A percentile compares a stretch with the other conserved stretches of the same genome.
Conservation (phyloP, 352 stramenopile species). For the Globisporangium spinosum region DNA sequence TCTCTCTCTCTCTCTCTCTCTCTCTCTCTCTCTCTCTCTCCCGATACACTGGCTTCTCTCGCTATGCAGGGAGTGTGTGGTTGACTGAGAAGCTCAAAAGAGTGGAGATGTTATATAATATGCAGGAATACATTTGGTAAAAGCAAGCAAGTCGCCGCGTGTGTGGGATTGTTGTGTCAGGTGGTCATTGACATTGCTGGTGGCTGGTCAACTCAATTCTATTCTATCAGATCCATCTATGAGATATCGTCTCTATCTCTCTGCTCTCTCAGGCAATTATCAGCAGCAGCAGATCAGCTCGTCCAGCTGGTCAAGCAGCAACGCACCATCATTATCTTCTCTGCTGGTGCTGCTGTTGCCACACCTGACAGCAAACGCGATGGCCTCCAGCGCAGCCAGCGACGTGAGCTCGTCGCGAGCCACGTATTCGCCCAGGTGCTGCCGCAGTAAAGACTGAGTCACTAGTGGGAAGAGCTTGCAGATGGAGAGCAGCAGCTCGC, state of each 20-base stretch:
- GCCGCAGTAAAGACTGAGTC: not conserved
- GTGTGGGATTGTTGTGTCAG: not conserved
- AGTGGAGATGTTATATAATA: not conserved
- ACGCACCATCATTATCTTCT: not conserved
- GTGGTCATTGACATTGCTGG: not conserved
- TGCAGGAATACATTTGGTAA: not conserved
- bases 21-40: too few relatives aligned
- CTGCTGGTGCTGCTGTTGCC: not conserved
- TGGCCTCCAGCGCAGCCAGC: not conserved
- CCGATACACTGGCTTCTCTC: too few relatives aligned
- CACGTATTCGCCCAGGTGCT: conserved; percentile 1
- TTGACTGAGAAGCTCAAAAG: not conserved
- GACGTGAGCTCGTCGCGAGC: conserved; percentile 1
- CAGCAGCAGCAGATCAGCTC: conserved; percentile 4
- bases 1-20: not conserved
- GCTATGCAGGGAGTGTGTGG: not conserved
- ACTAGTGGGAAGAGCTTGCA: not conserved
- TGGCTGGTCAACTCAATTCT: not conserved
- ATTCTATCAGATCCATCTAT: not conserved
- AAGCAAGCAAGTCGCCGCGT: not conserved
- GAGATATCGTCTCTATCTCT: not conserved
- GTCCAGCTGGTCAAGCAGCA: not conserved
- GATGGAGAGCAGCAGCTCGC: not conserved
- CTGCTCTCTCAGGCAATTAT: not conserved
- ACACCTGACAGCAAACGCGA: not conserved